phyloP scores from a whole-genome alignment of 2,329 filamentous ascomycete genomes.

The Aspergillus vadensis region DNA sequence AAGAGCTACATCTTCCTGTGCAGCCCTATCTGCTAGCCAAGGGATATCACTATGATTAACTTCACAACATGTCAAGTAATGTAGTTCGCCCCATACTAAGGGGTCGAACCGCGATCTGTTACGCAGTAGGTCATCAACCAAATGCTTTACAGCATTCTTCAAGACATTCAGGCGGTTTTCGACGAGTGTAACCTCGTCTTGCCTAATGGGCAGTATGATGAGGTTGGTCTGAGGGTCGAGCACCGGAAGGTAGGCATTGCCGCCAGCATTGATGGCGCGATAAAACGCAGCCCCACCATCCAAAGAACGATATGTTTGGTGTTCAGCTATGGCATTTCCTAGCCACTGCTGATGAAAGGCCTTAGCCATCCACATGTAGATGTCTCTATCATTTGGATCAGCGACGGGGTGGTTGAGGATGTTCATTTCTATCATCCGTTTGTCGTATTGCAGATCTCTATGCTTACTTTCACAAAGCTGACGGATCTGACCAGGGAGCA shows the following conservation, averaged over 20 bases:
- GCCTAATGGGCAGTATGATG: conserved; percentile 29
- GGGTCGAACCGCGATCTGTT: conserved; percentile 37
- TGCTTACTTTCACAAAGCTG: conserved; percentile 29
- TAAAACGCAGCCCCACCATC: conserved; percentile 55
- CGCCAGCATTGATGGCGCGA: conserved; percentile 41
- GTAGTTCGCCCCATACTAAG: conserved; percentile 38
- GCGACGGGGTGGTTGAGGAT: conserved; percentile 27
- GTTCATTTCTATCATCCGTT: conserved; percentile 31
- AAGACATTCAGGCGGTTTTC: conserved; percentile 37
- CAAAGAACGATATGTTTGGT: conserved; percentile 37
- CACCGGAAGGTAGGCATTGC: conserved; percentile 46
- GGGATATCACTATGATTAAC: conserved; percentile 31
- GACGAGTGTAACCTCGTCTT: conserved; percentile 29
- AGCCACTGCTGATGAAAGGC: conserved; percentile 47
- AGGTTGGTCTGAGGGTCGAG: conserved; percentile 26
- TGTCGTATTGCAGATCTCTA: conserved; percentile 25
- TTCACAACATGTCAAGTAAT: conserved; percentile 49
- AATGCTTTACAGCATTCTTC: conserved; percentile 41
- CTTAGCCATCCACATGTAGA: conserved; percentile 15
- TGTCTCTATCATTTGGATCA: neutral
- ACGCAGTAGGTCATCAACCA: conserved; percentile 39
- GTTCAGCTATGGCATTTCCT: conserved; percentile 42
- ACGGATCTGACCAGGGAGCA: conserved; percentile 23
- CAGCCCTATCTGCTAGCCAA: neutral
- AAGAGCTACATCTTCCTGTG: neutral